A percentile compares a stretch with the other conserved stretches of the same genome.
These are phyloP conservation scores for Nakataea oryzae DNA, from an alignment of 2,329 filamentous ascomycete genomes.

Conservation along the genomic window DNA sequence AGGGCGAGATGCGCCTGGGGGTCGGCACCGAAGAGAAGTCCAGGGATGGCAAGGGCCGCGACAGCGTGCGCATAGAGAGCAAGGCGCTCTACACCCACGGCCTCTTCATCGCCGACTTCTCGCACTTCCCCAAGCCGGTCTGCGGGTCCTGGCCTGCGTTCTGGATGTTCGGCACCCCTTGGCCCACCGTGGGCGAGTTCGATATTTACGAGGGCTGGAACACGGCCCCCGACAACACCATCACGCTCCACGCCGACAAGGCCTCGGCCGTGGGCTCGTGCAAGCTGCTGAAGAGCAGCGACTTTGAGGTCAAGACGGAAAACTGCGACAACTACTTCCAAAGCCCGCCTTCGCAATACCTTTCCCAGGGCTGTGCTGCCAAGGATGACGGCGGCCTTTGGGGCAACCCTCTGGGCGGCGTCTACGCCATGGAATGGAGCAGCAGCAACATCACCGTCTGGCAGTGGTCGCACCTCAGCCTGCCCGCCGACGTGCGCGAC, in stretches of 20 bases:
- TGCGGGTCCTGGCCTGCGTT: constrained; percentile 68
- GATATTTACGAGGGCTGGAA: constrained; percentile 62
- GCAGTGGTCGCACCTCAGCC: constrained; percentile 21
- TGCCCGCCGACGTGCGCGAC: constrained; percentile 21
- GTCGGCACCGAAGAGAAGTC: constrained; percentile 21
- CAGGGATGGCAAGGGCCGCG: constrained; percentile 23
- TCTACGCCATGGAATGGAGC: constrained; percentile 31
- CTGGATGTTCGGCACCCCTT: constrained; percentile 41
- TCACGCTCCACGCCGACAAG: constrained; percentile 46
- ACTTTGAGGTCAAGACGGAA: constrained; percentile 15
- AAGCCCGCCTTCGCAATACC: constrained; percentile 19
- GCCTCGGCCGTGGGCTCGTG: constrained; percentile 21
- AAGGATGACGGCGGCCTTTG: constrained; percentile 25
- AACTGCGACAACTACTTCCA: constrained; percentile 34
- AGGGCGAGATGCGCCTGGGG: constrained; percentile 26
- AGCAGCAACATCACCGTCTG: constrained; percentile 28
- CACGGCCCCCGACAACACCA: constrained; percentile 36
- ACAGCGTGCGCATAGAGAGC: constrained; percentile 56
- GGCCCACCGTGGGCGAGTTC: constrained; percentile 54
- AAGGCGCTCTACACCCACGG: constrained; percentile 52
- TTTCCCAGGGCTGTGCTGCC: constrained; percentile 29
- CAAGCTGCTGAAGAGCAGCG: constrained; percentile 20
- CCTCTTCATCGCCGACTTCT: constrained; percentile 59
- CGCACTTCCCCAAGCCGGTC: constrained; percentile 53
- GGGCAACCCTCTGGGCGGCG: constrained; percentile 16